phyloP scores from a whole-genome alignment of 2,329 filamentous ascomycete genomes.

The Clathrospora elynae region DNA sequence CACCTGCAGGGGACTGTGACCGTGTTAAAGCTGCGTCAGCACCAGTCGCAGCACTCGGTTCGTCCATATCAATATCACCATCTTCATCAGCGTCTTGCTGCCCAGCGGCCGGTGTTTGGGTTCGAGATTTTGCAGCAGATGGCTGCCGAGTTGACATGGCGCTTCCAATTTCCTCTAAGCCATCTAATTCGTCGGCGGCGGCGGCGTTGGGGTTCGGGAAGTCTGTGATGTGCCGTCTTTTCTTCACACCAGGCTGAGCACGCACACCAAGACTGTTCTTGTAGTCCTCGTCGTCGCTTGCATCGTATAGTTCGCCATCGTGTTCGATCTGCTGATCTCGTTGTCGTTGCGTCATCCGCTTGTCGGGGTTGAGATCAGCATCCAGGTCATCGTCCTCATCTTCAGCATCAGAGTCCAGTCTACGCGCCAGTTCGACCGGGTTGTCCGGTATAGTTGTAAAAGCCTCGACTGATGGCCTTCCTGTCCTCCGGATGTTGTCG shows the following conservation, averaged over 20 bases:
- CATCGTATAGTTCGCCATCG: constrained; percentile 73
- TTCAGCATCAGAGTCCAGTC: constrained; percentile 68
- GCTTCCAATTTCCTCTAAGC: constrained; percentile 36
- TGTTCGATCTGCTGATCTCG: constrained; percentile 80
- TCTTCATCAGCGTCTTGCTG: constrained; percentile 39
- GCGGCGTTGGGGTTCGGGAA: constrained; percentile 60
- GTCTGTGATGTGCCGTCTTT: constrained; percentile 65
- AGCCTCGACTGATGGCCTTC: constrained; percentile 59
- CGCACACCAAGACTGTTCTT: constrained; percentile 73
- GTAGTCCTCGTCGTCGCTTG: constrained; percentile 87
- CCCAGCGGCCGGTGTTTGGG: constrained; percentile 35
- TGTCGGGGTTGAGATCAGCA: constrained; percentile 84
- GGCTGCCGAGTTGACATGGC: constrained; percentile 35
- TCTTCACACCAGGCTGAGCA: constrained; percentile 55
- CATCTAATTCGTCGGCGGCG: constrained; percentile 36
- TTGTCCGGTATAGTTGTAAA: constrained; percentile 63
- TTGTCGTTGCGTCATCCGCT: constrained; percentile 77
- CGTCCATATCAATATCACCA: constrained; percentile 47
- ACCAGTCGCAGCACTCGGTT: constrained; percentile 22
- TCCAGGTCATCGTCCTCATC: constrained; percentile 71
- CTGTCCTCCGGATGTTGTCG: constrained; percentile 68
- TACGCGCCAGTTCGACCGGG: constrained; percentile 55
- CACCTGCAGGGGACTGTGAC: constrained; percentile 39
- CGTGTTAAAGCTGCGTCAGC: constrained; percentile 24
- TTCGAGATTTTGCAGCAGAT: constrained; percentile 34